Conservation (phyloP, 1,284 basidiomycete species). For the Sphagnurus paluster region DNA sequence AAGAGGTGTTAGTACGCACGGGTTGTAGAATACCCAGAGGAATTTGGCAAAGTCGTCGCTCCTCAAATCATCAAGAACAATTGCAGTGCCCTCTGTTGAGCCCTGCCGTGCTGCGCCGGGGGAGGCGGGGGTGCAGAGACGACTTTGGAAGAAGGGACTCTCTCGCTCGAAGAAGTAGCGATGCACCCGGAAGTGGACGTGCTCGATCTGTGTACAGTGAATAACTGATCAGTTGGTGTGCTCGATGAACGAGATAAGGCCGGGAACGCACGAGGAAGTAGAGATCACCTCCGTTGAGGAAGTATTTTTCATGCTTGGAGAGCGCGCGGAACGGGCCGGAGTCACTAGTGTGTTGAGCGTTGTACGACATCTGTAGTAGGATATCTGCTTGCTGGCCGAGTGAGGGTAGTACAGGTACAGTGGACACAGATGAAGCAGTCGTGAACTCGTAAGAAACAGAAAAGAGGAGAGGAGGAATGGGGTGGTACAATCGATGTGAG, state of each 20-base stretch:
- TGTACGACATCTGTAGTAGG: conserved; percentile 20
- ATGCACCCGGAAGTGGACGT: conserved; percentile 55
- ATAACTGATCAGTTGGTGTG: neutral
- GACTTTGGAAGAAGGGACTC: conserved; percentile 48
- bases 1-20: conserved; percentile 40
- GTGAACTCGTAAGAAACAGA: conserved; percentile 13
- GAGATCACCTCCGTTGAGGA: conserved; percentile 54
- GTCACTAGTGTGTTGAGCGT: conserved; percentile 16
- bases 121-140: conserved; percentile 43
- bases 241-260: neutral
- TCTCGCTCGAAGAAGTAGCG: conserved; percentile 67
- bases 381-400: conserved; percentile 27
- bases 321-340: conserved; percentile 29
- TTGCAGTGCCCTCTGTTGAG: conserved; percentile 47
- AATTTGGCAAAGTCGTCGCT: conserved; percentile 55
- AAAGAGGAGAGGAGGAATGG: neutral
- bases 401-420: no score
- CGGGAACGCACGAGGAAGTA: conserved; percentile 38
- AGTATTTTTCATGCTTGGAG: conserved; percentile 48
- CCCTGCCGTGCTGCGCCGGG: conserved; percentile 45
- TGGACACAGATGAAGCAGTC: conserved; percentile 19
- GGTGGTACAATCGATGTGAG: no score
- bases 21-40: conserved; percentile 72
- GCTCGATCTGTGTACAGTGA: conserved; percentile 39
- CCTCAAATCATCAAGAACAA: conserved; percentile 49